Conservation (phyloP, 2,329 filamentous ascomycete genomes). For the Alternaria sp. region DNA sequence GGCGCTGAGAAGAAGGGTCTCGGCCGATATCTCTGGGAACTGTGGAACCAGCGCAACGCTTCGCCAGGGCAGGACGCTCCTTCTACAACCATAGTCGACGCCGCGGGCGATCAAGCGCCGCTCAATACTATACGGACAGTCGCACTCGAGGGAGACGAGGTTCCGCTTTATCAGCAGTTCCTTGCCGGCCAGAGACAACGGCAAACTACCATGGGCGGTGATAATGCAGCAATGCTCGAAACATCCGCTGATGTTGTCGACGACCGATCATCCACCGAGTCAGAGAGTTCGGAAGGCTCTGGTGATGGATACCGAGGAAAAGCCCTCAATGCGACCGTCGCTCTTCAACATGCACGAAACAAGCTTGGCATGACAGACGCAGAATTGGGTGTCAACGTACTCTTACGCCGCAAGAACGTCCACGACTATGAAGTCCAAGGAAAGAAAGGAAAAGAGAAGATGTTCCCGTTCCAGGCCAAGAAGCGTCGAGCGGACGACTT, state of each 20-base stretch:
- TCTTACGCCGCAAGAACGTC: conserved; percentile 87
- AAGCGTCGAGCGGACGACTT: conserved; percentile 86
- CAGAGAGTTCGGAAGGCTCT: conserved; percentile 84
- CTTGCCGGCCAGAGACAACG: conserved; percentile 86
- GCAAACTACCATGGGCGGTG: conserved; percentile 77
- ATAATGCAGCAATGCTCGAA: conserved; percentile 68
- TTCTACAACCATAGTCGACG: conserved; percentile 66
- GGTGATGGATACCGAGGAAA: conserved; percentile 79
- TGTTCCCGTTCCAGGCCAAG: conserved; percentile 86
- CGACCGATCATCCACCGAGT: conserved; percentile 84
- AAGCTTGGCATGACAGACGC: conserved; percentile 87
- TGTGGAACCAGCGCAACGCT: conserved; percentile 44
- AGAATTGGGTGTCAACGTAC: conserved; percentile 88
- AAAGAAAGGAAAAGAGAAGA: conserved; percentile 89
- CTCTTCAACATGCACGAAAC: conserved; percentile 76
- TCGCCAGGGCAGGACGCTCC: conserved; percentile 31
- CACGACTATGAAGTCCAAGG: conserved; percentile 91
- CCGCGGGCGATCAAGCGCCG: conserved; percentile 58
- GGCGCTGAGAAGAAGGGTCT: conserved; percentile 52
- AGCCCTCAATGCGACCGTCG: conserved; percentile 85
- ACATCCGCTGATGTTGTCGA: conserved; percentile 76
- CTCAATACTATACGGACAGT: conserved; percentile 57
- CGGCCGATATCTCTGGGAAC: conserved; percentile 76
- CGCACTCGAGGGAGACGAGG: conserved; percentile 75
- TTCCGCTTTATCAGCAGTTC: conserved; percentile 87